Evolutionary conservation across 2,329 filamentous ascomycete species (phyloP), one percentile per base, ranked within the genome.

Genomic region (Alternaria longipes): DNA sequence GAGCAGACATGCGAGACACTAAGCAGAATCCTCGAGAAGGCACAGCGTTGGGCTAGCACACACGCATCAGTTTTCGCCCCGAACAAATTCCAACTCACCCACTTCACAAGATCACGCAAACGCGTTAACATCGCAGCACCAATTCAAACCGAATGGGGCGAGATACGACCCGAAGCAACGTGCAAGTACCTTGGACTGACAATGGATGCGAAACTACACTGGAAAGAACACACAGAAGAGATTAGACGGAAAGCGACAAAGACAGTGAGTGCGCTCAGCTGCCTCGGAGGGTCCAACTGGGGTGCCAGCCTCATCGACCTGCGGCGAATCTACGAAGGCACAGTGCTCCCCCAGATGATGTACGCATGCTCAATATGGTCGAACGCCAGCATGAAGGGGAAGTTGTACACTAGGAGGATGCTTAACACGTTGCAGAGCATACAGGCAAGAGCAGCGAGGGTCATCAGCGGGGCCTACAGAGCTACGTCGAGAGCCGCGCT

Each of bases 31-130:
- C 56, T 66, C 12, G 12, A 67, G 51, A 62, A 63, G 59, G 64
- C 56, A 56, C 55, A 66, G 38, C 46, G 34, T 18, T 78, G 63
- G 71, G 70, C 67, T 16, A 64, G 40, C 36, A 72, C 46, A 36
- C 65, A 76, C 59, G 67, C 56, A 50, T 73, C 65, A 1, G 58
- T 69, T 36, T 77, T 78, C 54, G 67, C 68, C 5, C 69, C 63
- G 49, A 60, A 70, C 20, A 78, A 77, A 51, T 77, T 69, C 63
- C 36, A 71, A 56, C 68, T 78, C 1, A 72, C 66, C 22, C 64
- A 76, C 59, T 69, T 74, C 53, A 69, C 55, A 62, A 72, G 62
- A 24, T 49, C 41, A 53, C 58, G 42, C 53, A 68, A 51, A 58
- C 56, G 54, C 22, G 63, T 66, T 38, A 53, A 64, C 36, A 60